These are phyloP conservation scores for Taxawa tesnikishii DNA, from an alignment of 2,329 filamentous ascomycete genomes.

Conservation along the genomic window DNA sequence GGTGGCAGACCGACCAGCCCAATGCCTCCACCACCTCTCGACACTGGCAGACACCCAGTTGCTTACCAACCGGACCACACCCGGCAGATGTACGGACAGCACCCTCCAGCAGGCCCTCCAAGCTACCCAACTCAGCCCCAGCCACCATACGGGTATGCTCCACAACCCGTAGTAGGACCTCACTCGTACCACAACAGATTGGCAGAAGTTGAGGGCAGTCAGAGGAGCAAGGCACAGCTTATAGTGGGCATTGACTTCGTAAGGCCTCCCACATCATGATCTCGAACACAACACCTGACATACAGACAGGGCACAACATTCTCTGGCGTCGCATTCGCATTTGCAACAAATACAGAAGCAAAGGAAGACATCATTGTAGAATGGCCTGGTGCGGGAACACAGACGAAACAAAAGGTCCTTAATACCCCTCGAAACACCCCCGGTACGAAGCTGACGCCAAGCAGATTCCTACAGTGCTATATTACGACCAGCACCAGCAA, in stretches of 20 bases:
- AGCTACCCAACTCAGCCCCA: slow-evolving; percentile 23
- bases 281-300: slow-evolving; percentile 1
- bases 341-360: slow-evolving; percentile 90
- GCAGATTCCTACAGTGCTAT: slow-evolving; percentile 96
- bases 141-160: slow-evolving; percentile 8
- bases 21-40: slow-evolving; percentile 32
- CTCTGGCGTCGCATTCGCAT: slow-evolving; percentile 87
- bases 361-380: slow-evolving; percentile 99
- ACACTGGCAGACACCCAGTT: slow-evolving; percentile 36
- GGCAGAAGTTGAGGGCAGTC: slow-evolving; percentile 71
- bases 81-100: slow-evolving; percentile 26
- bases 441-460: slow-evolving; percentile 4
- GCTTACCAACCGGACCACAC: slow-evolving; percentile 17
- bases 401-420: slow-evolving; percentile 99
- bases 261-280: slow-evolving; percentile 23
- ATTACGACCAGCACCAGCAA: slow-evolving; percentile 99
- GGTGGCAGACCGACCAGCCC: slow-evolving; percentile 35
- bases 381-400: slow-evolving; percentile 94
- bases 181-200: slow-evolving; percentile 8
- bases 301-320: slow-evolving; percentile 75
- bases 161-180: slow-evolving; percentile 7
- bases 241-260: slow-evolving; percentile 99
- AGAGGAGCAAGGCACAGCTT: slow-evolving; percentile 85
- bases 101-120: slow-evolving; percentile 20
- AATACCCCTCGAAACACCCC: not conserved